A percentile compares a stretch with the other conserved stretches of the same genome.
phyloP scores from a whole-genome alignment of 2,329 filamentous ascomycete genomes.

The Ophiostoma piceae region DNA sequence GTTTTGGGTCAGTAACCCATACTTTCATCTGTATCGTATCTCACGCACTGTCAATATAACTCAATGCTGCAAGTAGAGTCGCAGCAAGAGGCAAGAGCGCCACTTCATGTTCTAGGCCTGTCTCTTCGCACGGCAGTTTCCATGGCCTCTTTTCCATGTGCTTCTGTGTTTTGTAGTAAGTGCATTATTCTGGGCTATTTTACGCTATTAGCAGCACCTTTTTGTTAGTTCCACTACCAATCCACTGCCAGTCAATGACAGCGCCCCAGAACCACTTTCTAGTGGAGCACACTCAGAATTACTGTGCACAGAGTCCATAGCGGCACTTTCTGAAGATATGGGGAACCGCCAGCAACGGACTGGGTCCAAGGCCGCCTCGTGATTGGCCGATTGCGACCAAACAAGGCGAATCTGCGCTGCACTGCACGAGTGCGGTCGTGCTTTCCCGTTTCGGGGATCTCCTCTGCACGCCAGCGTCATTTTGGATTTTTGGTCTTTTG shows the following conservation, averaged over 20 bases:
- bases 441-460: slow-evolving; percentile 7
- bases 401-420: slow-evolving; percentile 7
- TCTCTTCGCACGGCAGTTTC: background rate
- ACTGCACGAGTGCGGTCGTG: background rate
- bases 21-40: too few relatives aligned
- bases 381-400: background rate
- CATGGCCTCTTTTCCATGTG: background rate
- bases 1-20: background rate
- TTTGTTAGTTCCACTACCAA: background rate
- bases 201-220: slow-evolving; percentile 8
- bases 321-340: slow-evolving; percentile 8
- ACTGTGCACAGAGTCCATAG: background rate
- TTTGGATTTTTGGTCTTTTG: background rate
- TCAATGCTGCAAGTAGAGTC: background rate
- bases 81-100: background rate
- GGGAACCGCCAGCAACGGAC: background rate
- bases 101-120: background rate
- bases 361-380: background rate
- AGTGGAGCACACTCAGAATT: background rate
- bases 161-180: background rate
- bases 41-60: too few relatives aligned
- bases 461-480: slow-evolving; percentile 11
- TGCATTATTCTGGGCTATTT: background rate
- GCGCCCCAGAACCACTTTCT: background rate
- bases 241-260: background rate